Percentiles rank a stretch among this genome's conserved stretches.
phyloP scores from a whole-genome alignment of 768 basidiomycete genomes.

The Termitomyces sp. region DNA sequence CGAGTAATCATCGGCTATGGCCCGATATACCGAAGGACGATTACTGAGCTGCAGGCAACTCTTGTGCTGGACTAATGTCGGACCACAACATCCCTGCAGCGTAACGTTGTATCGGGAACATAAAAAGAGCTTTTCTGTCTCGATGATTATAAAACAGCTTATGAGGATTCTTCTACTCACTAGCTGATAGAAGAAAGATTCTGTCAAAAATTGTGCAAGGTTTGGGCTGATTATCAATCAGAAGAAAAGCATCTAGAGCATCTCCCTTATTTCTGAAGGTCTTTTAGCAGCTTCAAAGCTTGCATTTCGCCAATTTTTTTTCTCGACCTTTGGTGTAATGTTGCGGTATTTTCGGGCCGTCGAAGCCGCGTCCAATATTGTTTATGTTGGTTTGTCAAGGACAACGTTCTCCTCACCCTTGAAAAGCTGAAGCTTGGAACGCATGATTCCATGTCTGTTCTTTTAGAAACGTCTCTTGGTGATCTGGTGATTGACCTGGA shows the following conservation, averaged over 20 bases:
- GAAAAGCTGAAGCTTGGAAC: not conserved
- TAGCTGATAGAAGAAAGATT: too few relatives aligned
- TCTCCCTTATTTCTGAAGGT: not conserved
- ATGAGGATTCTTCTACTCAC: not conserved
- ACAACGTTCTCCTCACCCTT: not conserved
- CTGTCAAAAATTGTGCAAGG: not conserved
- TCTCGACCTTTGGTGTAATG: not conserved
- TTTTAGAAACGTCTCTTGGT: slow-evolving; percentile 95
- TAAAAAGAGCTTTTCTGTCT: too few relatives aligned
- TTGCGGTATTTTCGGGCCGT: not conserved
- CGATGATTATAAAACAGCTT: too few relatives aligned
- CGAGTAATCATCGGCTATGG: not conserved
- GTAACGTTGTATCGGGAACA: too few relatives aligned
- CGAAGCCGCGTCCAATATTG: not conserved
- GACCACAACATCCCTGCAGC: not conserved
- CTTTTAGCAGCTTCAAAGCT: not conserved
- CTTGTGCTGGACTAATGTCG: not conserved
- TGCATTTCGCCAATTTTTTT: not conserved
- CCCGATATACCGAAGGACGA: not conserved
- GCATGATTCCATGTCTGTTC: slow-evolving; percentile 70
- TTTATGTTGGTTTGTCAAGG: not conserved
- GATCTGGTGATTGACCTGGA: slow-evolving; percentile 97
- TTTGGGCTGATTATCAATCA: not conserved
- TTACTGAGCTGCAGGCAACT: not conserved
- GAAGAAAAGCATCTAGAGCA: not conserved